phyloP scores from a whole-genome alignment of 345 rosid species.

The Combretum micranthum region DNA sequence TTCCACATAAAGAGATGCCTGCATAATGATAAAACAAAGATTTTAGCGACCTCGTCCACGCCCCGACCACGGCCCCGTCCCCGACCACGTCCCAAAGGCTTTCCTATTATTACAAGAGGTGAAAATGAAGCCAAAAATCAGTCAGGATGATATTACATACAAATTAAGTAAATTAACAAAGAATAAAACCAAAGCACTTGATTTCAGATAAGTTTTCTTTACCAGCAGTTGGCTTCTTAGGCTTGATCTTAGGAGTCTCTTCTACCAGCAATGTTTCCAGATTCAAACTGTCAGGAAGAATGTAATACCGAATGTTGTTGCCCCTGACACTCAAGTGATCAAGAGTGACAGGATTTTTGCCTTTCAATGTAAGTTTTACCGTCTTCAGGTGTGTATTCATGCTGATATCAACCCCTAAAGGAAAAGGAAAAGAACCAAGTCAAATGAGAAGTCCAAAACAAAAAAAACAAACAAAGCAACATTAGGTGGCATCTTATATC shows the following conservation, averaged over 20 bases:
- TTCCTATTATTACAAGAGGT: conserved; percentile 35
- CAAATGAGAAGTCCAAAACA: no score
- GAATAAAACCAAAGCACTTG: conserved; percentile 1
- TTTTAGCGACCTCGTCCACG: conserved; percentile 73
- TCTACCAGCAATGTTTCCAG: conserved; percentile 95
- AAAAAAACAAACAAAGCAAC: no score
- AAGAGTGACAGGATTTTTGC: conserved; percentile 77
- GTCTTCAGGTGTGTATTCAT: conserved; percentile 98
- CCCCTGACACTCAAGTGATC: conserved; percentile 96
- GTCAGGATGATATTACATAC: neutral
- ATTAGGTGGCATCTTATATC: no score
- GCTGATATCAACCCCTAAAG: conserved; percentile 88
- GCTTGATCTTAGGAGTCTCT: conserved; percentile 92
- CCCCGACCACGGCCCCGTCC: conserved; percentile 93
- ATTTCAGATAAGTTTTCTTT: neutral
- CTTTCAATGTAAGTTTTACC: conserved; percentile 85
- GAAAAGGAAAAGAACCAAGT: neutral
- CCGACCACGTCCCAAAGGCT: conserved; percentile 78
- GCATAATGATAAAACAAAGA: conserved; percentile 4
- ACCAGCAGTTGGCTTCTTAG: conserved; percentile 98
- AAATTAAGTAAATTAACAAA: conserved; percentile 1
- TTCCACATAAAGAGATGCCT: conserved; percentile 26
- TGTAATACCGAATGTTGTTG: conserved; percentile 90
- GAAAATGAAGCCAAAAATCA: neutral
- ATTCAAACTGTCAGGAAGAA: conserved; percentile 97